These are phyloP conservation scores for Jamesozyma spencerorum DNA, from an alignment of 805 yeast species.

Conservation along the genomic window DNA sequence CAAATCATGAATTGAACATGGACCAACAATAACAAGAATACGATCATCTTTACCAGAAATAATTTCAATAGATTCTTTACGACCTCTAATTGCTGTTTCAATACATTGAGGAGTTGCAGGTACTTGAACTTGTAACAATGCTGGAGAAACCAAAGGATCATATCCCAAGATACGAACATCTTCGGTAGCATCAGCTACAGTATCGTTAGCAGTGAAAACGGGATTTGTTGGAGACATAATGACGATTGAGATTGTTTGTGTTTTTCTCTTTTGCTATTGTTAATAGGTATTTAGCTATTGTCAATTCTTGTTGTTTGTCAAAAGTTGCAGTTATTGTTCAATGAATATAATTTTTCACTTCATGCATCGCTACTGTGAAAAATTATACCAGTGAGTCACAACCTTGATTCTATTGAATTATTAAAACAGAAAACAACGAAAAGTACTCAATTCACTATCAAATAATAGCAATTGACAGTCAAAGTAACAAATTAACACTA, in stretches of 20 bases:
- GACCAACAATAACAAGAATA: slow-evolving; percentile 83
- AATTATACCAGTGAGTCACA: too few relatives aligned
- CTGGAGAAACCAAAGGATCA: slow-evolving; percentile 93
- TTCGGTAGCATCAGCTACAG: slow-evolving; percentile 46
- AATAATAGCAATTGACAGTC: too few relatives aligned
- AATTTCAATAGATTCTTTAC: slow-evolving; percentile 69
- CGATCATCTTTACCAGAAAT: slow-evolving; percentile 74
- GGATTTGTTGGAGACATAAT: slow-evolving; percentile 14
- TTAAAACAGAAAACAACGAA: too few relatives aligned
- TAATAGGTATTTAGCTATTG: too few relatives aligned
- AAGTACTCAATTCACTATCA: too few relatives aligned
- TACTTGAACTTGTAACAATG: slow-evolving; percentile 74
- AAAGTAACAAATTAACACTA: too few relatives aligned
- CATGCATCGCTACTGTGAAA: too few relatives aligned
- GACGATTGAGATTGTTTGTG: not conserved
- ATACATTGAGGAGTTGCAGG: slow-evolving; percentile 51
- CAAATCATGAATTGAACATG: slow-evolving; percentile 93
- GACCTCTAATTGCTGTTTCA: slow-evolving; percentile 62
- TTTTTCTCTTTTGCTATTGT: too few relatives aligned
- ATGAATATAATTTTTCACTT: too few relatives aligned
- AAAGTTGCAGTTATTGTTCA: too few relatives aligned
- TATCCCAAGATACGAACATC: slow-evolving; percentile 79
- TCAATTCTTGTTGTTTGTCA: too few relatives aligned
- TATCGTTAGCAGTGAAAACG: slow-evolving; percentile 31
- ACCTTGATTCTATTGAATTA: too few relatives aligned